phyloP scores from a whole-genome alignment of 1,284 basidiomycete genomes.

The Abortiporus biennis region DNA sequence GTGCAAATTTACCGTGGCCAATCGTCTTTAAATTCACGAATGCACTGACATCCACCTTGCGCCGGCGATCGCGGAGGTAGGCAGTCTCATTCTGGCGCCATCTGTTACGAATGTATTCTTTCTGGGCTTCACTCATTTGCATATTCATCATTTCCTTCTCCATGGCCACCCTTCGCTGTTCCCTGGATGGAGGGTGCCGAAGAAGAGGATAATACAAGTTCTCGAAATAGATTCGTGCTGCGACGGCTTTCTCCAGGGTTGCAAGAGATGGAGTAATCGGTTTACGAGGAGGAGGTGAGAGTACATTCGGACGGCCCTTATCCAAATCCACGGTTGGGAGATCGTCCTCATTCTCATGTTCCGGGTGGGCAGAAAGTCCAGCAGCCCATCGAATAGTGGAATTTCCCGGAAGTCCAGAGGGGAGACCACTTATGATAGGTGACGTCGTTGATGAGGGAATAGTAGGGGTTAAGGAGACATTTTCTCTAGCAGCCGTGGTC shows the following conservation, averaged over 20 bases:
- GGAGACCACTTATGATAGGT: conserved; percentile 15
- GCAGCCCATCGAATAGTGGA: conserved; percentile 57
- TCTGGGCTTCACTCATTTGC: conserved; percentile 64
- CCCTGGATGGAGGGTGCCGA: conserved; percentile 77
- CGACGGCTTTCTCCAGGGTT: conserved; percentile 90
- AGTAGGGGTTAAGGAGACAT: conserved; percentile 33
- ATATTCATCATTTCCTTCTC: conserved; percentile 82
- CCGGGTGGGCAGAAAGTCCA: conserved; percentile 54
- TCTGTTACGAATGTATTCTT: conserved; percentile 64
- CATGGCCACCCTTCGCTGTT: conserved; percentile 79
- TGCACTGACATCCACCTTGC: conserved; percentile 77
- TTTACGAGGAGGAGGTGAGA: conserved; percentile 39
- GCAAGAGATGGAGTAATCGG: conserved; percentile 77
- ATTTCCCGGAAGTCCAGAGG: conserved; percentile 52
- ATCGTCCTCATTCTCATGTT: conserved; percentile 55
- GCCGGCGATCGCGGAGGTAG: conserved; percentile 79
- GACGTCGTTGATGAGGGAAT: conserved; percentile 12
- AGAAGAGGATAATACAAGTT: conserved; percentile 92
- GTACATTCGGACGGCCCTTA: conserved; percentile 23
- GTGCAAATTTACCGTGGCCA: conserved; percentile 70
- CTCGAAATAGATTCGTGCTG: conserved; percentile 93
- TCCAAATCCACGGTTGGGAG: conserved; percentile 18
- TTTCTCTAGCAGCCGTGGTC: conserved; percentile 67
- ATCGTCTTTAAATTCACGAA: conserved; percentile 94
- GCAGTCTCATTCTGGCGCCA: conserved; percentile 88